Evolutionary conservation across 1,139 yeast genomes (phyloP), one percentile per base, ranked within the genome.

Genomic region (Diutina rugosa): DNA sequence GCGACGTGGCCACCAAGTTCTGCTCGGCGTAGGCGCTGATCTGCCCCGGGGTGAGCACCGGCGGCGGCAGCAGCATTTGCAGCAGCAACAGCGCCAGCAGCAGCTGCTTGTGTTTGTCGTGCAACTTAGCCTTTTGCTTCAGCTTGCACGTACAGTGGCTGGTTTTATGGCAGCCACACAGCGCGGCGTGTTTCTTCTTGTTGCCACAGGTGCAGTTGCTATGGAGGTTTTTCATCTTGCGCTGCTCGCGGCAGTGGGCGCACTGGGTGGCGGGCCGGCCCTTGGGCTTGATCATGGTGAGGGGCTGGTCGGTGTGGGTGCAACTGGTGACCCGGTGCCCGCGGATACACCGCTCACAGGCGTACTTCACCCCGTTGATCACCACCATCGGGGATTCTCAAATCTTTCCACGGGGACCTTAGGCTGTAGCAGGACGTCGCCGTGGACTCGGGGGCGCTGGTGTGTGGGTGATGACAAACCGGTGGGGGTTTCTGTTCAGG

Each of bases 201-300:
- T 81, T 76, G 10, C 87, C 86, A 72, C 98, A 91, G 7, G 82
- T 74, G 68, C 97, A 90, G 55, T 80, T 71, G 14, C 84, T 81
- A 66, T 89, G 96, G 8, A 84, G 72, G 62, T 85, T 82, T 63
- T 85, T 86, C 59, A 76, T 68, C 66, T 85, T 87, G 52, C 97
- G 76, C 63, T 84, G 82, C 58, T 87, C 93, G 59, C 93, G 83
- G 67, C 98, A 91, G 66, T 88, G 96, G 51, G 79, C 77, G 65
- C 98, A 91, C 67, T 90, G 97, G 3, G 96, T 85, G 0, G 96
- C 84, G 1, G 99, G 99, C 57, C 99, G 77, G 4, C 99, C 99
- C 67, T 91, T 93, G 12, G 96, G 97, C 67, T 91, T 91, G 68
- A 93, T 91, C 89, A 87, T 86, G 66, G 89, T 85, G 61, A 93